A percentile compares a stretch with the other conserved stretches of the same genome.
Conservation (phyloP, 2,329 filamentous ascomycete species). For the Tolypocladium amazonense region DNA sequence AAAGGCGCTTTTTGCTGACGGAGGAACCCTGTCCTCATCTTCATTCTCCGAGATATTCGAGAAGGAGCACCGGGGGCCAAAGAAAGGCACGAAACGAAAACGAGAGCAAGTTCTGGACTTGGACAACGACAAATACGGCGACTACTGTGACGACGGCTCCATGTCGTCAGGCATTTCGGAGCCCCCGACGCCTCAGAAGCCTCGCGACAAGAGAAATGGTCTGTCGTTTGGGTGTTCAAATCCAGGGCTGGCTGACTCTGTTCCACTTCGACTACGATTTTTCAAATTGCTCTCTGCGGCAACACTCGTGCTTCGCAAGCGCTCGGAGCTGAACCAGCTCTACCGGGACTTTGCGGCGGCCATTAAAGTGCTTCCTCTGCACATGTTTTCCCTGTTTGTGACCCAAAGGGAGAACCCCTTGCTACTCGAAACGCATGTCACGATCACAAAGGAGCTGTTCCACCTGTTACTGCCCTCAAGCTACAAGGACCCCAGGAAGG, state of each 20-base stretch:
- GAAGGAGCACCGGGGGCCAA: conserved; percentile 41
- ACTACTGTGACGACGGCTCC: conserved; percentile 49
- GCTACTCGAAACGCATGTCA: conserved; percentile 26
- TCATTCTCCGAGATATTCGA: conserved; percentile 58
- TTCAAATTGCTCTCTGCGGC: conserved; percentile 44
- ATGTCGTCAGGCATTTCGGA: conserved; percentile 35
- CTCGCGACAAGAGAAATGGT: conserved; percentile 12
- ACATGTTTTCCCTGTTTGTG: conserved; percentile 45
- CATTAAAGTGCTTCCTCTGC: conserved; percentile 46
- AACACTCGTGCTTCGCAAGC: conserved; percentile 32
- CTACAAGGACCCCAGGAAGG: conserved; percentile 28
- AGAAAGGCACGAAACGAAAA: conserved; percentile 36
- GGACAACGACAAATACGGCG: conserved; percentile 48
- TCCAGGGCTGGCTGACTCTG: conserved; percentile 36
- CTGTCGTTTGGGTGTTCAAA: conserved; percentile 11
- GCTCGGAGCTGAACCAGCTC: conserved; percentile 37
- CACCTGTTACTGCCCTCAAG: conserved; percentile 31
- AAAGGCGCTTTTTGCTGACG: conserved; percentile 58
- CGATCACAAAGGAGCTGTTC: conserved; percentile 34
- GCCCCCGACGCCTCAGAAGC: conserved; percentile 32
- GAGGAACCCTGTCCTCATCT: conserved; percentile 36
- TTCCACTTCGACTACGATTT: conserved; percentile 51
- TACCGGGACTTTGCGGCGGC: conserved; percentile 48
- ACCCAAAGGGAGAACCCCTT: conserved; percentile 25
- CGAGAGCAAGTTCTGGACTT: conserved; percentile 38